Evolutionary conservation across 441 rosid species (phyloP).

Genomic region (Macaranga tanarius): DNA sequence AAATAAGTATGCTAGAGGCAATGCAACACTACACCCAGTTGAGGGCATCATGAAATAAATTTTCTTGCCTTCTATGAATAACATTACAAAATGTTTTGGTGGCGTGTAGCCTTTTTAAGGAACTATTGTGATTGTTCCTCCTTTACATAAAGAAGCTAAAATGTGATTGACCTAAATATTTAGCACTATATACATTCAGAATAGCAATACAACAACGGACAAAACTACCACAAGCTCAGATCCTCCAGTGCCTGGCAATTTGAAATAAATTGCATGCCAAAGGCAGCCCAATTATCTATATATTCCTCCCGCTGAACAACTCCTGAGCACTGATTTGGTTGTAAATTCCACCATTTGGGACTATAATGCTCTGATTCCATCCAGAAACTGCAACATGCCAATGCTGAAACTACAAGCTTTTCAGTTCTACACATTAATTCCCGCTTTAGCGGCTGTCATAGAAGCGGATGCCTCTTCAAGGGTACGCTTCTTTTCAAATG

Average conservation of each 20-base stretch:
- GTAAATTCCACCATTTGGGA: background rate
- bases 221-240: background rate
- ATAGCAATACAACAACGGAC: conserved; percentile 6
- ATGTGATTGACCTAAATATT: conserved; percentile 4
- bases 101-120: background rate
- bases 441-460: conserved; percentile 77
- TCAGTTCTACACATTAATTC: conserved; percentile 37
- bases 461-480: conserved; percentile 97
- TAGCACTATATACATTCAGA: conserved; percentile 7
- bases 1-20: too few species aligned
- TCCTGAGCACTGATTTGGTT: background rate
- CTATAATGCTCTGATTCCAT: background rate
- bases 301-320: background rate
- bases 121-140: conserved; percentile 7
- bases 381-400: background rate
- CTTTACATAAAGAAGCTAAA: conserved; percentile 11
- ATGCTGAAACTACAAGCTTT: background rate
- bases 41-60: background rate
- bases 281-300: background rate
- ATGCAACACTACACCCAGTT: background rate
- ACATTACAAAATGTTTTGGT: background rate
- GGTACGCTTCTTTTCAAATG: conserved; percentile 74
- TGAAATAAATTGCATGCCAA: conserved; percentile 9
- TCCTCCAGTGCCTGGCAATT: background rate
- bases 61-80: background rate